A percentile compares a stretch with the other conserved stretches of the same genome.
Conservation (phyloP, 495 filamentous ascomycete species). For the Rostrohypoxylon terebratum region DNA sequence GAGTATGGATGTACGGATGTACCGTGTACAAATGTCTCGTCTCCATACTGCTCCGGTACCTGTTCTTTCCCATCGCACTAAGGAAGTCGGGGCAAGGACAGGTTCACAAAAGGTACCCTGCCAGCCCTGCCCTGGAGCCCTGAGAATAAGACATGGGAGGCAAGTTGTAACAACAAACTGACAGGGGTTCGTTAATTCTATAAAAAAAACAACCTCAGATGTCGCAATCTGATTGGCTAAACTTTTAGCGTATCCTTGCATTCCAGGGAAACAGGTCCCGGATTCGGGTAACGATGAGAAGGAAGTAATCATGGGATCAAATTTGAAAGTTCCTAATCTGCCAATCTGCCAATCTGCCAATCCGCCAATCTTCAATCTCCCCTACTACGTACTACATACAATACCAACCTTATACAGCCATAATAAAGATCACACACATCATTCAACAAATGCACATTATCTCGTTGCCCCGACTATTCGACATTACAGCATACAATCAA, state of each 20-base stretch:
- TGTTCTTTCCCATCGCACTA: conserved; percentile 16
- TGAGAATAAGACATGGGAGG: conserved; percentile 15
- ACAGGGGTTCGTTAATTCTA: conserved; percentile 33
- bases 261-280: conserved; percentile 26
- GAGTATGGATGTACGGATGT: too few species aligned
- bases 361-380: background rate
- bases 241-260: conserved; percentile 21
- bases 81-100: conserved; percentile 18
- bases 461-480: conserved; percentile 27
- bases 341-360: too few species aligned
- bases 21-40: background rate
- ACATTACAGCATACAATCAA: conserved; percentile 22
- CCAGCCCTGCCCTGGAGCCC: background rate
- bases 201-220: conserved; percentile 34
- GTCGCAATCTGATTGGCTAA: conserved; percentile 30
- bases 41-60: background rate
- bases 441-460: background rate
- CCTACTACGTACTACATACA: too few species aligned
- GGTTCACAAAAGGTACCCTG: background rate
- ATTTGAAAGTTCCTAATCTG: too few species aligned
- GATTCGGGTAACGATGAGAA: conserved; percentile 33
- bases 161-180: conserved; percentile 11
- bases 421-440: conserved; percentile 1
- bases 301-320: conserved; percentile 44
- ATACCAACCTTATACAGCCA: too few species aligned